Evolutionary conservation across 805 yeast genomes (phyloP), one percentile per base, ranked within the genome.

Genomic region (Ogataea glucozyma): DNA sequence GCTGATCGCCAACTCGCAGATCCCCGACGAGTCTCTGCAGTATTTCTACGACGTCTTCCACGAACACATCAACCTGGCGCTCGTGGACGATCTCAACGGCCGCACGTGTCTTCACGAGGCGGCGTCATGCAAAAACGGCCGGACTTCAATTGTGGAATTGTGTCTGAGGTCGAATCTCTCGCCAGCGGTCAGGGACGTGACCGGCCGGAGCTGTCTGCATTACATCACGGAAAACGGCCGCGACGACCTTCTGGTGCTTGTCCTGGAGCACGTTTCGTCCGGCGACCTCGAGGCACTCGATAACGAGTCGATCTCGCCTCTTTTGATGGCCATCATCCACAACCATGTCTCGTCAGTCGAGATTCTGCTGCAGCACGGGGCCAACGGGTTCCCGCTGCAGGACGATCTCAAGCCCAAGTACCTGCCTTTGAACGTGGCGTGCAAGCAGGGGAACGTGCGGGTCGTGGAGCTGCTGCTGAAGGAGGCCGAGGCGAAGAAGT

Each of bases 121-220:
- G 1, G 65, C 76, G 7, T 47, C 54, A 12, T 60, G 62, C 35
- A 52, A 52, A 40, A 31, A 45, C 16, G 60, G 56, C 6, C 54
- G 67, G 44, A 47, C 45, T 29, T 50, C 53, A 26, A 49, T 61
- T 6, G 51, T 65, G 8, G 41, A 53, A 29, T 47, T 63, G 34
- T 60, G 62, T 27, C 46, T 65, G 9, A 38, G 49, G 8, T 38
- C 53, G 19, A 51, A 48, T 29, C 44, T 57, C 11, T 61, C 61
- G 43, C 55, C 63, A 6, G 52, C 61, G 5, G 59, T 66, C 12
- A 76, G 73, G 54, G 95, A 86, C 61, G 71, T 76, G 36, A 78
- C 80, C 51, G 95, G 95, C 3, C 75, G 91, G 49, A 81, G 84
- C 1, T 90, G 97, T 17, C 66, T 93, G 13, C 98, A 91, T 63